Evolutionary conservation across 345 rosid species (phyloP).

Genomic region (Euphorbia peplus): DNA sequence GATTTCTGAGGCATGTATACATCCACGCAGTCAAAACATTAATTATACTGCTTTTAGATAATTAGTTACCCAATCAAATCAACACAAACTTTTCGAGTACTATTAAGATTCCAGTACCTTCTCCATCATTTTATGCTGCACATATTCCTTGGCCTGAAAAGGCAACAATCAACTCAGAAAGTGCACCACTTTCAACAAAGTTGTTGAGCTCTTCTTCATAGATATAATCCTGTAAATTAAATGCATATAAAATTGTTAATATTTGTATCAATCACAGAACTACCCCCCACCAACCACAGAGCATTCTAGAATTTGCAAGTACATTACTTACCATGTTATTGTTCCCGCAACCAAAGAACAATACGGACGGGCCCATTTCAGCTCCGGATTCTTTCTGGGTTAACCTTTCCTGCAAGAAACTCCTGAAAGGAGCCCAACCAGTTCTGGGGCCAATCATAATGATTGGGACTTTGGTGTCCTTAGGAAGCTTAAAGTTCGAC

Average conservation of each 20-base stretch:
- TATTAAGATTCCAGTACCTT: slow-evolving; percentile 42
- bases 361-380: slow-evolving; percentile 72
- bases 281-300: background rate
- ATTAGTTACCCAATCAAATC: background rate
- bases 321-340: slow-evolving; percentile 54
- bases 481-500: slow-evolving; percentile 89
- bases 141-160: slow-evolving; percentile 98
- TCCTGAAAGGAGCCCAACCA: slow-evolving; percentile 98
- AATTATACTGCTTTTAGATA: background rate
- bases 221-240: slow-evolving; percentile 66
- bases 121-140: slow-evolving; percentile 83
- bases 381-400: slow-evolving; percentile 68
- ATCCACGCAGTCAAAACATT: background rate
- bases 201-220: slow-evolving; percentile 80
- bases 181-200: slow-evolving; percentile 61
- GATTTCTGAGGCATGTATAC: slow-evolving; percentile 62
- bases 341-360: slow-evolving; percentile 96
- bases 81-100: background rate
- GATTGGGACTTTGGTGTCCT: slow-evolving; percentile 68
- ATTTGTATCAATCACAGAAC: too few relatives aligned
- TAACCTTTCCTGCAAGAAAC: slow-evolving; percentile 90
- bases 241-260: slow-evolving; percentile 3
- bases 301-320: slow-evolving; percentile 2
- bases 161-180: slow-evolving; percentile 79
- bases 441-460: slow-evolving; percentile 98